Conservation (phyloP, 192 early-diverging fungal genomes). For the Chytriomyces confervae region DNA sequence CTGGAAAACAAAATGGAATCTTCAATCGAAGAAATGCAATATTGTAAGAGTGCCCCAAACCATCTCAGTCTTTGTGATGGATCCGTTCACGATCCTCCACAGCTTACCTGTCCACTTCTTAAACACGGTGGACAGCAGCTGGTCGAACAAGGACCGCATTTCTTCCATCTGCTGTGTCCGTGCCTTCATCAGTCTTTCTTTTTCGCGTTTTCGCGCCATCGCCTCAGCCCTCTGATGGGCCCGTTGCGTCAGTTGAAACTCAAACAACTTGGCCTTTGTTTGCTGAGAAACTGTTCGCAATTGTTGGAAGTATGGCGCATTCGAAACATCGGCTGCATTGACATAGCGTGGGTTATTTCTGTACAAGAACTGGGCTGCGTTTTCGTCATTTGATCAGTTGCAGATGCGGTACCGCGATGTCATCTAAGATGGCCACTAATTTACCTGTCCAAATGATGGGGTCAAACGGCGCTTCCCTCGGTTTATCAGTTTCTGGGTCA, state of each 20-base stretch:
- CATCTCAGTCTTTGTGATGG: conserved; percentile 46
- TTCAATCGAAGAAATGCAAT: not conserved
- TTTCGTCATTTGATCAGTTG: not conserved
- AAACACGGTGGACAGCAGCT: conserved; percentile 53
- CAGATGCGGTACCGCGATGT: not conserved
- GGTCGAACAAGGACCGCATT: conserved; percentile 37
- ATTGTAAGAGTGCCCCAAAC: conserved; percentile 17
- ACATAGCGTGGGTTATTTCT: conserved; percentile 62
- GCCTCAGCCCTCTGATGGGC: conserved; percentile 49
- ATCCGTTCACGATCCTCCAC: conserved; percentile 47
- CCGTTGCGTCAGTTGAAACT: conserved; percentile 46
- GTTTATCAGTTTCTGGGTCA: conserved; percentile 43
- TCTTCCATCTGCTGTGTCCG: conserved; percentile 46
- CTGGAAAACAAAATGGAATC: not conserved
- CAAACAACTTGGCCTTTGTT: conserved; percentile 52
- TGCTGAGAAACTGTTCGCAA: conserved; percentile 39
- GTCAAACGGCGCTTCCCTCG: conserved; percentile 45
- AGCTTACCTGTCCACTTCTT: conserved; percentile 48
- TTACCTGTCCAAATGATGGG: conserved; percentile 65
- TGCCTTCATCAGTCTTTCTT: conserved; percentile 41
- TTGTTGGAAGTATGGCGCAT: conserved; percentile 47
- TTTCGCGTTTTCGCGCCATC: conserved; percentile 47
- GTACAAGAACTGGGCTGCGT: conserved; percentile 62
- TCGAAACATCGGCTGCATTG: conserved; percentile 40
- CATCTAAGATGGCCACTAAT: conserved; percentile 14